Evolutionary conservation across 495 filamentous ascomycete species (phyloP), one percentile per base, ranked within the genome.

Genomic region (Pyrenopolyporus hunteri): DNA sequence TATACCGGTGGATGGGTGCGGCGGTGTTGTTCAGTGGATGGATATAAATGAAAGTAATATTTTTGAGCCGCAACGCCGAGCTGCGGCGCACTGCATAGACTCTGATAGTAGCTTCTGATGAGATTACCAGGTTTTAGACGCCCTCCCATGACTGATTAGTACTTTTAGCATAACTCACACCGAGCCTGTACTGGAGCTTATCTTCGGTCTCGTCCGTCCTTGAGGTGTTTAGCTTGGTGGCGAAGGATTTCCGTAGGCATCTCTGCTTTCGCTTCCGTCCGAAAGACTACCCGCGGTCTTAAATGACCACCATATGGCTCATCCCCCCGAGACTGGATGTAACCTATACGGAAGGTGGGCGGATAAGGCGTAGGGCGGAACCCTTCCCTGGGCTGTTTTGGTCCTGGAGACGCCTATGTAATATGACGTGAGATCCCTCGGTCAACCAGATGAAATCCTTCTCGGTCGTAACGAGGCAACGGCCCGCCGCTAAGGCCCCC

Each of bases 381-480:
- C 56, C 56, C 17, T 49, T 42, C 44, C 37, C 16, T n/a, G 22
- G 22, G 32, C 43, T 49, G 49, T 37, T 43, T 22, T n/a, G 22
- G 22, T 40, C 43, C 49, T 40, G 43, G 22, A 37, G 44, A 59
- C 23, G 42, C 37, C 55, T 46, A 60, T 57, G 46, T 53, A 53
- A 48, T 61, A 66, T 66, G 63, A 66, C 63, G 63, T 66, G 63
- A 66, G 63, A 66, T 60, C 45, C 11, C 52, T 66, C 63, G 63
- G 63, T 66, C 63, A 57, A 66, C 46, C n/a, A 57, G 39, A 51
- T 29, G 20, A 60, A 22, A 57, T 66, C 57, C 51, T 66, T 20
- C 35, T 56, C 23, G 56, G 45, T 57, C 50, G 45, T 65, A 44
- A 49, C 26, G 57, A 31, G 37, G 51, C 40, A 60, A 51, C 40